Base-by-base conservation (phyloP, 2,329 filamentous ascomycete genomes). In the Aspergillus arachidicola region DNA sequence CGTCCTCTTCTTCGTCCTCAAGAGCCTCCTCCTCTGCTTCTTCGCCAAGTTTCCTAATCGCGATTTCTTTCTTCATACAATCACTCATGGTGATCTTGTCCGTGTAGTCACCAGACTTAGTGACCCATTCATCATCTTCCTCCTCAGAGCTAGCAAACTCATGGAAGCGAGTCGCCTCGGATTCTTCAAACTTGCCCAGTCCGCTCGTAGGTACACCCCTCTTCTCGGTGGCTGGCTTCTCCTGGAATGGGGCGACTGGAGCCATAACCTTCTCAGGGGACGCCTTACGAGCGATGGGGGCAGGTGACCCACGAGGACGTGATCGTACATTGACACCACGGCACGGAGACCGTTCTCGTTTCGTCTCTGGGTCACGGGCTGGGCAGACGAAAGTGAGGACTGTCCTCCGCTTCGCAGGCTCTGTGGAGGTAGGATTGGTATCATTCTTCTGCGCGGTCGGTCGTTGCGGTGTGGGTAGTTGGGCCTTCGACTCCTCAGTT, bases 1-100 rank as follows among this genome's bases (percentile, higher is more conserved):
- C 74, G 5, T 83, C 84, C 2, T 83, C 79, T 0, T 84, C 81
- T n/a, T 90, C 88, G 57, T 92, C 89, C 61, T 92, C 90, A 60
- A 91, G 84, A 11, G 89, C 94, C 78, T 98, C 95, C 71, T 96
- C 92, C 74, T 98, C 95, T 1, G 89, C 95, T 78, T 99, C 94
- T 74, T 92, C 90, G 55, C 89, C 94, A 30, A 98, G 81, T 65
- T 91, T 89, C 56, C 94, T 90, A 66, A 99, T 95, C 34, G 88
- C 88, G 66, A 93, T 93, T 79, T 99, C 95, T 78, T 96, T 96
- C 75, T 88, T 86, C 68, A 99, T 84, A 5, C 94, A 96, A 75
- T 98, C 95, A 69, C 90, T 89, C 68, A 99, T 89, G 4, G 94
- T 98, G 45, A 99, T 84, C 72, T 92, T 93, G 57, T 85, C 85